A percentile compares a stretch with the other conserved stretches of the same genome.
phyloP scores from a whole-genome alignment of 164 flowering plant species.

The Stephania japonica region DNA sequence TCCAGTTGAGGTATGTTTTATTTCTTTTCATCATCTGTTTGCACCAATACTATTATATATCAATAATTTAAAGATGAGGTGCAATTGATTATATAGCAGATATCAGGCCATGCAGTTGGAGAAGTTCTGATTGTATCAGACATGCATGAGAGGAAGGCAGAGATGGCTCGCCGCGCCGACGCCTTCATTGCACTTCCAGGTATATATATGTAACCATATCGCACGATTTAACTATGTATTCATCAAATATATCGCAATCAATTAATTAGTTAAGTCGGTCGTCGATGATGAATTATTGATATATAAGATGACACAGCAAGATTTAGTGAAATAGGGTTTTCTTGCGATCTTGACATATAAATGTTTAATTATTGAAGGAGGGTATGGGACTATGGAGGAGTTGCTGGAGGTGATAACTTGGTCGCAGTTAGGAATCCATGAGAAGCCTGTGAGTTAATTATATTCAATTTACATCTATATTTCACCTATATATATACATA shows the following conservation, averaged over 20 bases:
- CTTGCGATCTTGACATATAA: background rate
- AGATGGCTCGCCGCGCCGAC: conserved; percentile 38
- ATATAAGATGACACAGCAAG: background rate
- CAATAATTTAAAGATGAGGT: too few species aligned
- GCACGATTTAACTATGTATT: too few species aligned
- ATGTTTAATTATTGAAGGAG: conserved; percentile 24
- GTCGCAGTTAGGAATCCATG: conserved; percentile 44
- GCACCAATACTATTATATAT: too few species aligned
- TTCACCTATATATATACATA: background rate
- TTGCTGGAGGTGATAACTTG: conserved; percentile 41
- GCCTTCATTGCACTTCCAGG: conserved; percentile 48
- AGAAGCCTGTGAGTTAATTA: conserved; percentile 29
- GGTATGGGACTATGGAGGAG: conserved; percentile 47
- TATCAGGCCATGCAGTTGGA: conserved; percentile 40
- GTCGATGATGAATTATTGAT: background rate
- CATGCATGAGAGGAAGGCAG: conserved; percentile 45
- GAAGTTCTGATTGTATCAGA: conserved; percentile 29
- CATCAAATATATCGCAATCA: background rate
- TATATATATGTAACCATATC: background rate
- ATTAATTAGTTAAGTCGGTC: too few species aligned
- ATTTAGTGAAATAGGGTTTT: background rate
- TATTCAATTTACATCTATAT: background rate
- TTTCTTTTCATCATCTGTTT: background rate
- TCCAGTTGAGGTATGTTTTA: conserved; percentile 21
- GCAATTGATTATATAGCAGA: conserved; percentile 17